A percentile compares a stretch with the other conserved stretches of the same genome.
phyloP scores from a whole-genome alignment of 1,139 yeast species.

The Lodderomyces jiufengensis region DNA sequence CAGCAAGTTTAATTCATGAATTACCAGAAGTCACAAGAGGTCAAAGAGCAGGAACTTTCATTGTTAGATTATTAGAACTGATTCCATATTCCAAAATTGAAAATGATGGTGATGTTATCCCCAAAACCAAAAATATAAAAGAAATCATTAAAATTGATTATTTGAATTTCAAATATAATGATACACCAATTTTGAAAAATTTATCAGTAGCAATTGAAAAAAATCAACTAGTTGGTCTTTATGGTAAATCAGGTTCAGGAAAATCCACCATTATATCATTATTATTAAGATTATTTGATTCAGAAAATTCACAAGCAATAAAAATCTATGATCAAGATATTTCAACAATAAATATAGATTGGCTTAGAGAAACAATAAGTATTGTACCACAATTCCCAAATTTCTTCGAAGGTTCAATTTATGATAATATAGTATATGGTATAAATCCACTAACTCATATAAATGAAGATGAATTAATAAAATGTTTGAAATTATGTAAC shows the following conservation, averaged over 20 bases:
- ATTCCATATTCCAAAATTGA: constrained; percentile 27
- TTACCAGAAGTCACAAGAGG: constrained; percentile 80
- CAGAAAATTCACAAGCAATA: constrained; percentile 29
- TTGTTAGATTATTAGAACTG: constrained; percentile 42
- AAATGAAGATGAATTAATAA: constrained; percentile 34
- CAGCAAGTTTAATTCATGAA: constrained; percentile 55
- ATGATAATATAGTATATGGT: constrained; percentile 67
- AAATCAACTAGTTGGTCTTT: constrained; percentile 56
- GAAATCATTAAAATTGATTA: constrained; percentile 36
- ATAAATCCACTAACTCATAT: constrained; percentile 23
- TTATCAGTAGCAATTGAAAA: constrained; percentile 38
- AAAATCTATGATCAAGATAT: constrained; percentile 41
- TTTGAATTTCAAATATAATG: constrained; percentile 49
- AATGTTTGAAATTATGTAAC: constrained; percentile 43
- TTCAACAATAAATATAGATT: constrained; percentile 39
- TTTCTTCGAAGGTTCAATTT: constrained; percentile 64
- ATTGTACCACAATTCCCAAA: constrained; percentile 67
- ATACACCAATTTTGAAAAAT: constrained; percentile 25
- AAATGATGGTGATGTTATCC: constrained; percentile 22
- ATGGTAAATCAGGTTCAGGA: constrained; percentile 80
- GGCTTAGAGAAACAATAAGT: constrained; percentile 52
- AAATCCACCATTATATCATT: constrained; percentile 65
- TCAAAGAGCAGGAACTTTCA: constrained; percentile 61
- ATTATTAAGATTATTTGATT: constrained; percentile 47
- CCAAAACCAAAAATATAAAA: constrained; percentile 12